Evolutionary conservation across 305 asterid species (phyloP), one percentile per base, ranked within the genome.

Genomic region (Nicotiana rustica): DNA sequence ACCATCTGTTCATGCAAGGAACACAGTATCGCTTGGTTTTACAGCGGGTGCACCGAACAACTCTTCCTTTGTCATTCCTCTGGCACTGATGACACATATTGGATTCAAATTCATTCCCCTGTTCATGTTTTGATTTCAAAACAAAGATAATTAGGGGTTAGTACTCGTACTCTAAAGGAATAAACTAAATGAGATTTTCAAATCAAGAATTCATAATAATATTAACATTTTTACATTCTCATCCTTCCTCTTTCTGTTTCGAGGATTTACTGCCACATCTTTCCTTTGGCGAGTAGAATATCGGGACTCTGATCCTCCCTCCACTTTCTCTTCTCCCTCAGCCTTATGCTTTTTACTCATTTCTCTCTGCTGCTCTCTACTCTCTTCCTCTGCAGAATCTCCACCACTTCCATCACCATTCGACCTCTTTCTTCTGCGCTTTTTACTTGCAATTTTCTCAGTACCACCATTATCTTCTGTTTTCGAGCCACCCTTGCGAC

Each of bases 21-120:
- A 86, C 83, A 67, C 98, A 93, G 67, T 89, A 93, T 83, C 95
- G 90, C 87, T 89, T 91, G 6, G 88, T 41, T 5, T 1, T 5
- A 84, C 98, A 93, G 65, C 61, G 84, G 84, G 90, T 87, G 87
- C 98, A 93, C 2, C 89, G 84, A 82, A 91, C 94, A 76, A 93
- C 98, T 77, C 88, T 82, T 86, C 94, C 93, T 84, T 90, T 92
- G 82, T 92, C 96, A 47, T 91, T 92, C 87, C 97, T 90, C 89
- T 89, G 90, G 90, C 97, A 92, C 85, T 93, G 97, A 86, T 93
- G 97, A 80, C 97, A 93, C 86, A 85, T 91, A 83, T 76, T 86
- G 14, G 89, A 86, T 56, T 73, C 81, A 77, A 69, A 78, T 88
- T 33, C 87, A 65, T 85, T 88, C 79, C 85, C 91, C 95, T 91